phyloP scores from a whole-genome alignment of 1,284 basidiomycete species.

The Melampsora larici-populina region DNA sequence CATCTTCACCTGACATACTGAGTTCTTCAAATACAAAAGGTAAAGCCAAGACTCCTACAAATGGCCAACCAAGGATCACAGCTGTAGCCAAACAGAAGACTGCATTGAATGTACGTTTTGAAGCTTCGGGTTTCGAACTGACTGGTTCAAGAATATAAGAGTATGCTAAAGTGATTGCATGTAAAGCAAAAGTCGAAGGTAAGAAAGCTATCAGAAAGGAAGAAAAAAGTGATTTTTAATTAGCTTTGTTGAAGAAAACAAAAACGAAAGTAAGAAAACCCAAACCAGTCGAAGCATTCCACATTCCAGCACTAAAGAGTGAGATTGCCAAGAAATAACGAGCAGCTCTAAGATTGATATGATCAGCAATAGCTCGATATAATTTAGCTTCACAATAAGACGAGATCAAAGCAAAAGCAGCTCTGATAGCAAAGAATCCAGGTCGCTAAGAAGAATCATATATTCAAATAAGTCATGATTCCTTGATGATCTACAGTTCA shows the following conservation, averaged over 20 bases:
- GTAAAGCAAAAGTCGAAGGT: conserved; percentile 93
- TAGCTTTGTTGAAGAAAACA: background rate
- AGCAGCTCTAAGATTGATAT: conserved; percentile 81
- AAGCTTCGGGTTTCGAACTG: conserved; percentile 60
- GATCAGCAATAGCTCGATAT: conserved; percentile 74
- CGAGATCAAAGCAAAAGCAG: conserved; percentile 71
- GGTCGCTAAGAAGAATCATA: conserved; percentile 61
- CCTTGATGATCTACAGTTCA: conserved; percentile 58
- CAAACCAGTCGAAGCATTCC: conserved; percentile 77
- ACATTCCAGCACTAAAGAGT: conserved; percentile 84
- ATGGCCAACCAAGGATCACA: conserved; percentile 75
- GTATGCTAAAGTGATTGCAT: conserved; percentile 76
- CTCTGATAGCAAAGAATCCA: conserved; percentile 82
- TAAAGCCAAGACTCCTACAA: conserved; percentile 75
- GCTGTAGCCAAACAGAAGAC: conserved; percentile 69
- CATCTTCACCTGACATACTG: conserved; percentile 71
- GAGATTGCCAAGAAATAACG: conserved; percentile 85
- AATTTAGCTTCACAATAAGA: conserved; percentile 78
- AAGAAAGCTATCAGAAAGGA: conserved; percentile 64
- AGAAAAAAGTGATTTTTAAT: conserved; percentile 29
- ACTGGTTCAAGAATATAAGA: conserved; percentile 69
- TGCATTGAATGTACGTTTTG: conserved; percentile 63
- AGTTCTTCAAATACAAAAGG: conserved; percentile 91
- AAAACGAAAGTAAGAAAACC: conserved; percentile 25
- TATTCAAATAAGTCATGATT: conserved; percentile 52